Percentiles rank a stretch among this genome's conserved stretches.
Evolutionary conservation across 345 rosid species (phyloP).

Genomic region (Citrus glauca): DNA sequence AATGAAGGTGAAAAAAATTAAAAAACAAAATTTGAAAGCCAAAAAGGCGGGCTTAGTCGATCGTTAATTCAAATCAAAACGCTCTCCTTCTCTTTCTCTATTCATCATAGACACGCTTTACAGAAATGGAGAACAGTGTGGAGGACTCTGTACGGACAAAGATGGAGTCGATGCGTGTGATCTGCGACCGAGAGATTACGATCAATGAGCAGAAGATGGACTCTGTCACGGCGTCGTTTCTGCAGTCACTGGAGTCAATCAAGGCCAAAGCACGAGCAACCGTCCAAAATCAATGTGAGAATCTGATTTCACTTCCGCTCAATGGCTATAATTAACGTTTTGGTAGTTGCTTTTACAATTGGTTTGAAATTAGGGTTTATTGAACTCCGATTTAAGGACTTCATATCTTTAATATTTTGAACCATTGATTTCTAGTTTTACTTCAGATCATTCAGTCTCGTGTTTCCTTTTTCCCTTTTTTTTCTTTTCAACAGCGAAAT

Average conservation of each 20-base stretch:
- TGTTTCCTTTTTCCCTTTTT: background rate
- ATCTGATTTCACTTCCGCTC: background rate
- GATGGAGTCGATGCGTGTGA: constrained; percentile 56
- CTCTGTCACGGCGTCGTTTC: constrained; percentile 44
- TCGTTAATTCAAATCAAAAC: constrained; percentile 9
- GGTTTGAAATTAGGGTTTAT: constrained; percentile 24
- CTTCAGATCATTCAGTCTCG: background rate
- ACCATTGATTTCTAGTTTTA: background rate
- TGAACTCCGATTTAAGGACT: constrained; percentile 1
- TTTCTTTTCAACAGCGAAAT: constrained; percentile 36
- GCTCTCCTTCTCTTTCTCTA: constrained; percentile 1
- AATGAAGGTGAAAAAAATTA: too few species aligned
- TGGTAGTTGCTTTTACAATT: background rate
- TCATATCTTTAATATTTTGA: constrained; percentile 2
- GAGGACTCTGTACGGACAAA: constrained; percentile 30
- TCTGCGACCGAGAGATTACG: constrained; percentile 39
- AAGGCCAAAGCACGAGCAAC: constrained; percentile 45
- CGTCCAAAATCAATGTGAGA: constrained; percentile 50
- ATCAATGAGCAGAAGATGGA: constrained; percentile 41
- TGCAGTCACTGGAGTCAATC: constrained; percentile 37
- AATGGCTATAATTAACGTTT: background rate
- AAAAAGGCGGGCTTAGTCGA: constrained; percentile 23
- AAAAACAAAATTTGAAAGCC: background rate
- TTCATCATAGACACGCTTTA: background rate
- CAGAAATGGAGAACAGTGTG: constrained; percentile 22